Evolutionary conservation across 495 filamentous ascomycete species (phyloP).

Genomic region (Polyplosphaeria fusca): DNA sequence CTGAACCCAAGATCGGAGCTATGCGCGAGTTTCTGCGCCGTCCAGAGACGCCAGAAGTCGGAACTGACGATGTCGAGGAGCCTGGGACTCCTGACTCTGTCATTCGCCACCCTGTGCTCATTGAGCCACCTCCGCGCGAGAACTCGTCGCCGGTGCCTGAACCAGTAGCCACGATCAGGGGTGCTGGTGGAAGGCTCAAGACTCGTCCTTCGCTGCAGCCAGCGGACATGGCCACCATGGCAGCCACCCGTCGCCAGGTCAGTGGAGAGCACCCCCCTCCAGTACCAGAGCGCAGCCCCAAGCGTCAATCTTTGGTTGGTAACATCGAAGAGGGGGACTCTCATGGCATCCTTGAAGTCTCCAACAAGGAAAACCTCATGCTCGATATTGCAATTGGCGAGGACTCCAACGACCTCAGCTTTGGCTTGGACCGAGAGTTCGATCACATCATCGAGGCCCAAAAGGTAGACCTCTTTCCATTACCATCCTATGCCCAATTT

Average conservation of each 20-base stretch:
- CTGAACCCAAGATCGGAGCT: conserved; percentile 49
- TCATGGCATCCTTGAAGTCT: conserved; percentile 6
- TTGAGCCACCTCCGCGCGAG: conserved; percentile 39
- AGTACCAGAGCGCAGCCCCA: conserved; percentile 37
- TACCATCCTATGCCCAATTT: conserved; percentile 37
- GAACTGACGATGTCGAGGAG: conserved; percentile 54
- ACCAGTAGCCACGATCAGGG: conserved; percentile 82
- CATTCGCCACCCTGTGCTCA: conserved; percentile 67
- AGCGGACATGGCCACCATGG: conserved; percentile 77
- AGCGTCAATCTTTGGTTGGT: conserved; percentile 31
- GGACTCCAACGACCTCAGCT: conserved; percentile 60
- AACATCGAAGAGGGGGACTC: conserved; percentile 22
- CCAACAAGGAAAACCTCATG: conserved; percentile 47
- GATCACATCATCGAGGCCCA: conserved; percentile 92
- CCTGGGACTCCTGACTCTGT: conserved; percentile 91
- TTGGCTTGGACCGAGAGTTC: conserved; percentile 88
- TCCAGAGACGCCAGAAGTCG: conserved; percentile 63
- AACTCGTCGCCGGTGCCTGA: conserved; percentile 71
- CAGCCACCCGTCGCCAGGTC: conserved; percentile 77
- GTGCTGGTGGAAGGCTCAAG: conserved; percentile 82
- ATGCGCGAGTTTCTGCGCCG: conserved; percentile 54
- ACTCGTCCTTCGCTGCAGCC: conserved; percentile 84
- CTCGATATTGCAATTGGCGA: conserved; percentile 66
- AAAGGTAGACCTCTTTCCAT: conserved; percentile 74
- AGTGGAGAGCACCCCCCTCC: conserved; percentile 54